A percentile compares a stretch with the other conserved stretches of the same genome.
Conservation (phyloP, 345 rosid species). For the Sisymbrium altissimum region DNA sequence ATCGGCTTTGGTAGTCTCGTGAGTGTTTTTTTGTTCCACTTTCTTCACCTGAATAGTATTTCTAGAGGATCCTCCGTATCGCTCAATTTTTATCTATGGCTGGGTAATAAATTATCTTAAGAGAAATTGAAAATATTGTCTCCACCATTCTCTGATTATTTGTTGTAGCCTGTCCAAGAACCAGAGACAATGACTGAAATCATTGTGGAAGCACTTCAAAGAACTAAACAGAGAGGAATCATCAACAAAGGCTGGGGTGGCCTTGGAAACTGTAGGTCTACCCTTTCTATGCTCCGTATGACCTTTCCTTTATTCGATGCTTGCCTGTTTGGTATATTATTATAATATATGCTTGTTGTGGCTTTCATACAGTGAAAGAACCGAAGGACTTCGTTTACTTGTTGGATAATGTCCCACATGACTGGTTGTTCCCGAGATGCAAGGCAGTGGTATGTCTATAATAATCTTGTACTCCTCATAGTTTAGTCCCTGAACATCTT, state of each 20-base stretch:
- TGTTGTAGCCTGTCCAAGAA: conserved; percentile 69
- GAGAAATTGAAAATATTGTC: conserved; percentile 3
- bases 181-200: conserved; percentile 85
- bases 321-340: conserved; percentile 3
- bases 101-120: neutral
- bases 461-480: neutral
- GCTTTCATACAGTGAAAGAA: conserved; percentile 70
- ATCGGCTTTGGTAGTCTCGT: conserved; percentile 99
- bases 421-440: conserved; percentile 96
- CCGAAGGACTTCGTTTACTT: conserved; percentile 76
- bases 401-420: conserved; percentile 95
- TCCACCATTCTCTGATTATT: conserved; percentile 10
- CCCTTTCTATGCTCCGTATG: neutral
- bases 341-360: conserved; percentile 8
- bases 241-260: conserved; percentile 99
- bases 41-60: neutral
- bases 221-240: conserved; percentile 89
- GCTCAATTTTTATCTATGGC: neutral
- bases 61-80: neutral
- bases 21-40: conserved; percentile 40
- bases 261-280: conserved; percentile 74
- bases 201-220: conserved; percentile 70
- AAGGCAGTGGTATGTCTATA: conserved; percentile 89
- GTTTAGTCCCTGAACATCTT: neutral
- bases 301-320: neutral